A percentile compares a stretch with the other conserved stretches of the same genome.
These are phyloP conservation scores for Pseudonectria foliicola DNA, from an alignment of 2,329 filamentous ascomycete species.

Conservation along the genomic window DNA sequence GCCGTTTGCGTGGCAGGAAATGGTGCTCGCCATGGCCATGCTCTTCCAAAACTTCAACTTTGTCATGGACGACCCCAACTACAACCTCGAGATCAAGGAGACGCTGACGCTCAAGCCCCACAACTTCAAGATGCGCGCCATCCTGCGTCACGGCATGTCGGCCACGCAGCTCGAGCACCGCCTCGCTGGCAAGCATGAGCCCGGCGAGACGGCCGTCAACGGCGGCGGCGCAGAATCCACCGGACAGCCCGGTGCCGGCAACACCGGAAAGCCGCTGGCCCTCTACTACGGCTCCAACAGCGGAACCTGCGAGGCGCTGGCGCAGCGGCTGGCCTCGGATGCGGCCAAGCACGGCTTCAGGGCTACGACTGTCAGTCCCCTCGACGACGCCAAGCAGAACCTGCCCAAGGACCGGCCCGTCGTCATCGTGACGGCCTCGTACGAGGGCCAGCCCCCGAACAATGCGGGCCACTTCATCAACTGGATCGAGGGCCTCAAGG, in stretches of 20 bases:
- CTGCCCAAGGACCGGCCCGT: constrained; percentile 55
- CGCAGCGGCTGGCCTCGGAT: constrained; percentile 54
- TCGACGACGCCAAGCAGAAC: constrained; percentile 56
- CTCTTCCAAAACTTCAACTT: constrained; percentile 68
- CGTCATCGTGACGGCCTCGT: constrained; percentile 62
- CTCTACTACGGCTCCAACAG: constrained; percentile 69
- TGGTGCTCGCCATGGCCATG: constrained; percentile 52
- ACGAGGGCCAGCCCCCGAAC: constrained; percentile 67
- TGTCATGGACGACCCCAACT: constrained; percentile 52
- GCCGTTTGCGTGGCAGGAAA: constrained; percentile 69
- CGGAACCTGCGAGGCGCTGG: constrained; percentile 66
- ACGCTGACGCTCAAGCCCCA: constrained; percentile 58
- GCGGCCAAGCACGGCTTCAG: constrained; percentile 53
- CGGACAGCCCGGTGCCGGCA: constrained; percentile 5
- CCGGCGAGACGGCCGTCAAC: constrained; percentile 5
- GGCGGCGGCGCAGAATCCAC: background rate
- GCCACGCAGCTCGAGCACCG: constrained; percentile 40
- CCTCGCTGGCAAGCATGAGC: constrained; percentile 28
- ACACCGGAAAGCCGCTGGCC: constrained; percentile 41
- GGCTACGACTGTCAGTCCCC: constrained; percentile 42
- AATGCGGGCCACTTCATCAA: constrained; percentile 62
- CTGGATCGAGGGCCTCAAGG: constrained; percentile 54
- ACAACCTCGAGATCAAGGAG: constrained; percentile 47
- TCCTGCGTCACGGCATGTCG: constrained; percentile 41
- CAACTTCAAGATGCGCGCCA: constrained; percentile 55